Conservation (phyloP, 2,329 filamentous ascomycete genomes). For the Exophiala viscosa region DNA sequence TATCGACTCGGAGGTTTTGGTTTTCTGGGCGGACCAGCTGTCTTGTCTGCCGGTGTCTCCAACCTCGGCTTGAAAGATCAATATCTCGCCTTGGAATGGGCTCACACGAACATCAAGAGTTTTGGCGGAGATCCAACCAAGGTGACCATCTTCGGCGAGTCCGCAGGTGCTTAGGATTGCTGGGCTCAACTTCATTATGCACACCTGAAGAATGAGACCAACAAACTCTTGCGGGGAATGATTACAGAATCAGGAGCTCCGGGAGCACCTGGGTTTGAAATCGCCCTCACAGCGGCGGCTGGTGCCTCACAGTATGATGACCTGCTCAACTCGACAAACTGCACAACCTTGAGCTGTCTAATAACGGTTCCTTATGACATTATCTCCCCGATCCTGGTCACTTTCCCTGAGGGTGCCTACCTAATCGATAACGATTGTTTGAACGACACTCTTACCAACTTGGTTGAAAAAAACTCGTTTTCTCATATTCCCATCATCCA, state of each 20-base stretch:
- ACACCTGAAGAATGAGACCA: neutral
- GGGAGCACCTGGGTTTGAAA: neutral
- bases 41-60: conserved; percentile 37
- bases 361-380: neutral
- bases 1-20: conserved; percentile 46
- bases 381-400: neutral
- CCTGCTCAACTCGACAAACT: neutral
- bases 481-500: neutral
- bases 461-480: neutral
- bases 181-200: conserved; percentile 30
- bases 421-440: neutral
- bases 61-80: conserved; percentile 54
- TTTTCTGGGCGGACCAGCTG: conserved; percentile 44
- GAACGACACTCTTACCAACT: neutral
- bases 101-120: conserved; percentile 50
- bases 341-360: neutral
- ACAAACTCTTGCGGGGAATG: neutral
- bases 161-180: conserved; percentile 53
- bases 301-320: neutral
- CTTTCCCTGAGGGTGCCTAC: neutral
- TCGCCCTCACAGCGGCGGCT: neutral
- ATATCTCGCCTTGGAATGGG: conserved; percentile 53
- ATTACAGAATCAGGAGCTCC: neutral
- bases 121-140: conserved; percentile 53
- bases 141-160: conserved; percentile 51